phyloP scores from a whole-genome alignment of 164 flowering plant genomes.

The Stephania cephalantha region DNA sequence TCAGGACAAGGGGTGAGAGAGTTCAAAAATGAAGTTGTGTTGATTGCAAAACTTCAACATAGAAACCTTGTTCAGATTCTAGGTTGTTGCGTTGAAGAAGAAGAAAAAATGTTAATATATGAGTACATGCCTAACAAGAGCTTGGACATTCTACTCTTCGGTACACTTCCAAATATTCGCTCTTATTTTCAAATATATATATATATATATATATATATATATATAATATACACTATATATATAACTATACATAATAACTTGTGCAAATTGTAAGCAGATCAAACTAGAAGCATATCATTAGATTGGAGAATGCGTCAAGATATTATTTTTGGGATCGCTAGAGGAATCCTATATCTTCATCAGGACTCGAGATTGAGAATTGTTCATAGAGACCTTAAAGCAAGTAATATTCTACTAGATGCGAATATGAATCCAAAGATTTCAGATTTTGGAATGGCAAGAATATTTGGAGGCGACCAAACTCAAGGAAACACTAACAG shows the following conservation, averaged over 20 bases:
- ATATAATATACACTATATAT: not conserved
- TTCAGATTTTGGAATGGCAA: too few species aligned
- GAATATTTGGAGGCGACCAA: too few species aligned
- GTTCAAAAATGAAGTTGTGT: conserved; percentile 13
- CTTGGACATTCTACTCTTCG: conserved; percentile 22
- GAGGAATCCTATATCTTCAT: conserved; percentile 71
- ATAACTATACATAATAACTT: not conserved
- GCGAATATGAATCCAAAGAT: too few species aligned
- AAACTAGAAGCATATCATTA: conserved; percentile 24
- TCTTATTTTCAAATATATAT: not conserved
- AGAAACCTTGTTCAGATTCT: conserved; percentile 20
- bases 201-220: not conserved
- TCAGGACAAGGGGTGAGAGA: conserved; percentile 29
- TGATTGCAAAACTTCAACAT: conserved; percentile 24
- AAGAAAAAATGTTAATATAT: conserved; percentile 21
- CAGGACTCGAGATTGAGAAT: conserved; percentile 63
- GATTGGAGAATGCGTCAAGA: conserved; percentile 50
- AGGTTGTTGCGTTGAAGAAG: conserved; percentile 17
- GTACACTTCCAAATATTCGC: conserved; percentile 2
- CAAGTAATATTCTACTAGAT: too few species aligned
- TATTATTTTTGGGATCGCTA: conserved; percentile 59
- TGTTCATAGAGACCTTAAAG: conserved; percentile 27
- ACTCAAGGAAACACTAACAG: conserved; percentile 40
- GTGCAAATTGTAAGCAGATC: conserved; percentile 16
- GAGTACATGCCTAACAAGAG: conserved; percentile 23